Conservation (phyloP, 306 rosid genomes). For the Dalbergia oliveri region DNA sequence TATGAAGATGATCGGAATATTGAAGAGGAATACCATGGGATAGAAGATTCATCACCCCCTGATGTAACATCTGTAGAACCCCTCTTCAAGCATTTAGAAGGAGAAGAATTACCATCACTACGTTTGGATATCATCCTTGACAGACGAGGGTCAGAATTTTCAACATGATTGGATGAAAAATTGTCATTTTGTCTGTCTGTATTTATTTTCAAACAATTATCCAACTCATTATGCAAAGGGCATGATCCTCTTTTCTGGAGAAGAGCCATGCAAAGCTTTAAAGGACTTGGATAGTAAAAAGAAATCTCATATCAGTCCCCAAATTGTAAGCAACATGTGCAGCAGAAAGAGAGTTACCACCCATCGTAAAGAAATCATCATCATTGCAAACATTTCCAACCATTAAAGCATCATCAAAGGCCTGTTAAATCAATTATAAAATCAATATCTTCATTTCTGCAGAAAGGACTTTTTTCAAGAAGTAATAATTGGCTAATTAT, state of each 20-base stretch:
- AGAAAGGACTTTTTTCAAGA: slow-evolving; percentile 1
- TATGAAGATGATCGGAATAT: slow-evolving; percentile 62
- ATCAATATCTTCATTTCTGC: slow-evolving; percentile 29
- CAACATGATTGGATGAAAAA: slow-evolving; percentile 44
- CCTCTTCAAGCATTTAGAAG: slow-evolving; percentile 65
- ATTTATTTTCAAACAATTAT: slow-evolving; percentile 51
- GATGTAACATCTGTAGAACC: slow-evolving; percentile 43
- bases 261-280: slow-evolving; percentile 74
- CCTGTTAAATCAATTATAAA: slow-evolving; percentile 61
- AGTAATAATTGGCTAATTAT: background rate
- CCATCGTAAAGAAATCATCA: slow-evolving; percentile 85
- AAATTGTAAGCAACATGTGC: slow-evolving; percentile 82
- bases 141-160: slow-evolving; percentile 46
- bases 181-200: slow-evolving; percentile 41
- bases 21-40: slow-evolving; percentile 61
- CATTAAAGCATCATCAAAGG: slow-evolving; percentile 68
- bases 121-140: slow-evolving; percentile 46
- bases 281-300: slow-evolving; percentile 71
- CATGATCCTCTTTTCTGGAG: slow-evolving; percentile 61
- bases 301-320: slow-evolving; percentile 81
- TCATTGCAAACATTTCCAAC: slow-evolving; percentile 67
- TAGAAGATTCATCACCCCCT: slow-evolving; percentile 43
- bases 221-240: slow-evolving; percentile 49
- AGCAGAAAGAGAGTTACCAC: slow-evolving; percentile 90
- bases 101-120: slow-evolving; percentile 42